These are phyloP conservation scores for Sphagnum fallax DNA, from an alignment of 228 moss, liverwort and hornwort genomes.

Conservation along the genomic window DNA sequence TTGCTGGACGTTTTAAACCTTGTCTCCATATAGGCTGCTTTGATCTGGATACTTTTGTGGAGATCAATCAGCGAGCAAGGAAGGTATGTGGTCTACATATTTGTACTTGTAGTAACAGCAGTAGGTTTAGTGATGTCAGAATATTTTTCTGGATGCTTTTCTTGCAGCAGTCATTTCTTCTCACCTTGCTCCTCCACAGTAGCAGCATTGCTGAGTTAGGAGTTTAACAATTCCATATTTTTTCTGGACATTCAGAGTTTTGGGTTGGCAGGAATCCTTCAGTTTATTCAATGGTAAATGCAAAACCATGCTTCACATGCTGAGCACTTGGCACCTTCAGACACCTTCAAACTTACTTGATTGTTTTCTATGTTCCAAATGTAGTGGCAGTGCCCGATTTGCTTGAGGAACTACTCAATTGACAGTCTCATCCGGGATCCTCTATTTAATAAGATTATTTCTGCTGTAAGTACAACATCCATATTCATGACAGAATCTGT, in stretches of 20 bases:
- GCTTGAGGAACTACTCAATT: constrained; percentile 63
- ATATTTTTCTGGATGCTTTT: too few relatives aligned
- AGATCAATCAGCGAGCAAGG: constrained; percentile 89
- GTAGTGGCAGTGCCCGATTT: constrained; percentile 99
- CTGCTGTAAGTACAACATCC: neutral
- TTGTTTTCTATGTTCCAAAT: neutral
- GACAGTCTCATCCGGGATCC: neutral
- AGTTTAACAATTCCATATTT: too few relatives aligned
- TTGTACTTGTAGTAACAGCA: neutral
- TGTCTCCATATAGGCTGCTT: constrained; percentile 98
- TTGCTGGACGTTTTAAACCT: constrained; percentile 91
- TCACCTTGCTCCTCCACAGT: too few relatives aligned
- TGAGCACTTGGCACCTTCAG: too few relatives aligned
- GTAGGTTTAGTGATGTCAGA: too few relatives aligned
- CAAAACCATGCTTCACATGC: too few relatives aligned
- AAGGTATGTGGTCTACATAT: constrained; percentile 41
- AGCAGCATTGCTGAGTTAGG: too few relatives aligned
- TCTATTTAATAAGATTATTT: neutral
- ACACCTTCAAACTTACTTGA: too few relatives aligned
- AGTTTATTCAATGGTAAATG: too few relatives aligned
- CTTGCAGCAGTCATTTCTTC: too few relatives aligned
- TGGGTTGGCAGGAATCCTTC: too few relatives aligned
- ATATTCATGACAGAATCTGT: neutral
- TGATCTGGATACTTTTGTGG: constrained; percentile 96
- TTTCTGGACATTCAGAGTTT: too few relatives aligned